These are phyloP conservation scores for Backusella westeae DNA, from an alignment of 192 early-diverging fungal genomes.

Conservation along the genomic window DNA sequence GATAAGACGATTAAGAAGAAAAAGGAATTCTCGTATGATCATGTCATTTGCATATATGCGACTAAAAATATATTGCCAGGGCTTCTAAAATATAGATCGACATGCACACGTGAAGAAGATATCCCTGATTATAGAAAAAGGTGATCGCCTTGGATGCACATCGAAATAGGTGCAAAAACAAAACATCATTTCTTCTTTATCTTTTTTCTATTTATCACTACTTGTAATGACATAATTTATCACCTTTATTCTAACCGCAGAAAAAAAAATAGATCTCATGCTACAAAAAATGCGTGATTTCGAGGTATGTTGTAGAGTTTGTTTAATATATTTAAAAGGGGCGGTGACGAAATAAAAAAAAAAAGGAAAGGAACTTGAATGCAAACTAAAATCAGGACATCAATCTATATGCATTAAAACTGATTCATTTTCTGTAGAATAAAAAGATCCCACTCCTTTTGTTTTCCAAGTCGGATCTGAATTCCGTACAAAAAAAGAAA, in stretches of 20 bases:
- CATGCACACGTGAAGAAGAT: background rate
- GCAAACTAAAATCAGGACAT: background rate
- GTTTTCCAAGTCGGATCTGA: background rate
- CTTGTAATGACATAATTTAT: background rate
- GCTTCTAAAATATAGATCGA: background rate
- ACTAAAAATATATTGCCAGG: background rate
- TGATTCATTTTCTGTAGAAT: background rate
- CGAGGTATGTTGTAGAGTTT: background rate
- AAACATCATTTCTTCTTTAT: background rate
- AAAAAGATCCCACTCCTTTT: background rate
- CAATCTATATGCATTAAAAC: background rate
- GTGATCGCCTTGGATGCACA: background rate
- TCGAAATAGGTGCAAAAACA: background rate
- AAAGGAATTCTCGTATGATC: background rate
- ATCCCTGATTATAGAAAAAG: background rate
- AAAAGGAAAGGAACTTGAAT: background rate
- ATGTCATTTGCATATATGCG: background rate
- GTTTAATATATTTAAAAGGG: background rate
- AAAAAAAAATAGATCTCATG: background rate
- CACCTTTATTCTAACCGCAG: background rate
- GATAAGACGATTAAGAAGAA: background rate
- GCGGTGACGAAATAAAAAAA: background rate
- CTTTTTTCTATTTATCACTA: background rate
- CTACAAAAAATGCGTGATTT: background rate
- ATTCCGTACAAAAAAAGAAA: background rate